A percentile compares a stretch with the other conserved stretches of the same genome.
Evolutionary conservation across 208 protist genomes (phyloP).

Genomic region (Herpetomonas samuelpessoai): DNA sequence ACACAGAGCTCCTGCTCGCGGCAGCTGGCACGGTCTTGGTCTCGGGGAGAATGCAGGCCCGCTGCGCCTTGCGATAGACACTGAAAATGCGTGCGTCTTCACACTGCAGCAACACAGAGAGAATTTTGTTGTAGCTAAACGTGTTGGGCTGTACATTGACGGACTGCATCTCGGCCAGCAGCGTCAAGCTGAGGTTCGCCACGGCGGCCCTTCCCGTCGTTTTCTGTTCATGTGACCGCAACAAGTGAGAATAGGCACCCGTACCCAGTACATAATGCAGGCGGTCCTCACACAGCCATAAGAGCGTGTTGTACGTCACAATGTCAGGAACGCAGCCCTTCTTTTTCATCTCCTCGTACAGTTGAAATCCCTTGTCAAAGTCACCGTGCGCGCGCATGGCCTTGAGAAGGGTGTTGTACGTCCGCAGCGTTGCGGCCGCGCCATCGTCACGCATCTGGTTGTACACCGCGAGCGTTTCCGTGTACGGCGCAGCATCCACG

Average conservation of each 20-base stretch:
- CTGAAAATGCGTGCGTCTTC: conserved; percentile 67
- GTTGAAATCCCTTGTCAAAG: conserved; percentile 88
- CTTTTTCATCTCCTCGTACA: conserved; percentile 92
- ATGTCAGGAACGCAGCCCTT: conserved; percentile 80
- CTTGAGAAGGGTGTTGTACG: conserved; percentile 88
- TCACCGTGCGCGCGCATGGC: conserved; percentile 69
- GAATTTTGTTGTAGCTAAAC: conserved; percentile 83
- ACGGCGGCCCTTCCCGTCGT: conserved; percentile 48
- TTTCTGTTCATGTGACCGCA: conserved; percentile 61
- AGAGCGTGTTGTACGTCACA: conserved; percentile 89
- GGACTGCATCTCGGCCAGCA: conserved; percentile 80
- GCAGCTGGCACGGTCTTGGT: conserved; percentile 2
- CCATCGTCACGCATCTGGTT: conserved; percentile 54
- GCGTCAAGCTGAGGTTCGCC: conserved; percentile 61
- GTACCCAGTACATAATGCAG: conserved; percentile 77
- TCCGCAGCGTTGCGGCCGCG: conserved; percentile 67
- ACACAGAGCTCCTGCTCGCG: neutral
- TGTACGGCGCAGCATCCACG: conserved; percentile 76
- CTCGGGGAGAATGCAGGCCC: conserved; percentile 14
- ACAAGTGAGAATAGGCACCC: conserved; percentile 31
- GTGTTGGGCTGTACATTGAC: conserved; percentile 79
- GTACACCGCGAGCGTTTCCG: conserved; percentile 76
- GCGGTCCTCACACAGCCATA: conserved; percentile 73
- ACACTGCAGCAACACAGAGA: conserved; percentile 60
- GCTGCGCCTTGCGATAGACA: conserved; percentile 28